These are phyloP conservation scores for Mucor lusitanicus DNA, from an alignment of 371 early-diverging fungal genomes.

Conservation along the genomic window DNA sequence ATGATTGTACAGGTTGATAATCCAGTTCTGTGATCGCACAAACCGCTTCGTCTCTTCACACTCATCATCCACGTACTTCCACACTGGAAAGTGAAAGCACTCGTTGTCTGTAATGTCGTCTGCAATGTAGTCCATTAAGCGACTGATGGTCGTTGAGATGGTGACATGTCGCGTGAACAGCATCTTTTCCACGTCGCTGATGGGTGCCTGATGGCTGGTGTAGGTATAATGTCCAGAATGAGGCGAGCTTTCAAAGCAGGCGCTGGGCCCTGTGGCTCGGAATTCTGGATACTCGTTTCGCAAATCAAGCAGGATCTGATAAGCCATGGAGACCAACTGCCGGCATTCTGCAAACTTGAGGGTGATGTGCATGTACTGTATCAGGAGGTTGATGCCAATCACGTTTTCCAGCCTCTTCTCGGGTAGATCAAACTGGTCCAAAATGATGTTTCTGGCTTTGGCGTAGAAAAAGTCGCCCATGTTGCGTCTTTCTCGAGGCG, in stretches of 20 bases:
- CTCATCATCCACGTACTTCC: conserved; percentile 8
- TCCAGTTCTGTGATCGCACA: background rate
- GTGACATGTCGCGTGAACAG: conserved; percentile 5
- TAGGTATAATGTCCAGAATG: background rate
- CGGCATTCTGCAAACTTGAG: conserved; percentile 7
- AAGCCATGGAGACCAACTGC: conserved; percentile 4
- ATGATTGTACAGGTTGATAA: conserved; percentile 4
- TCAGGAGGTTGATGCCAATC: conserved; percentile 8
- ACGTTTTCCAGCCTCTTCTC: conserved; percentile 25
- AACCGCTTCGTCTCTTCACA: background rate
- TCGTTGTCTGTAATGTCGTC: background rate
- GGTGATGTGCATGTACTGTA: conserved; percentile 13
- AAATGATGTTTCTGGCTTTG: conserved; percentile 10
- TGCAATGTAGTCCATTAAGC: background rate
- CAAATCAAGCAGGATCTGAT: conserved; percentile 18
- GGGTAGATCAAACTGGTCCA: conserved; percentile 21
- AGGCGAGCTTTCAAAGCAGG: background rate
- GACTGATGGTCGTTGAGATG: background rate
- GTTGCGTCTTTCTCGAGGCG: background rate
- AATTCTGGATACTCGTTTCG: background rate
- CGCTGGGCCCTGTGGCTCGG: background rate
- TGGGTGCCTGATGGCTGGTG: background rate
- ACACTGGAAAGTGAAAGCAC: background rate
- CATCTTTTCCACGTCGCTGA: background rate
- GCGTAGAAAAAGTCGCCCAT: conserved; percentile 17